Evolutionary conservation across 495 filamentous ascomycete genomes (phyloP), one percentile per base, ranked within the genome.

Genomic region (Trichoderma erinaceum): DNA sequence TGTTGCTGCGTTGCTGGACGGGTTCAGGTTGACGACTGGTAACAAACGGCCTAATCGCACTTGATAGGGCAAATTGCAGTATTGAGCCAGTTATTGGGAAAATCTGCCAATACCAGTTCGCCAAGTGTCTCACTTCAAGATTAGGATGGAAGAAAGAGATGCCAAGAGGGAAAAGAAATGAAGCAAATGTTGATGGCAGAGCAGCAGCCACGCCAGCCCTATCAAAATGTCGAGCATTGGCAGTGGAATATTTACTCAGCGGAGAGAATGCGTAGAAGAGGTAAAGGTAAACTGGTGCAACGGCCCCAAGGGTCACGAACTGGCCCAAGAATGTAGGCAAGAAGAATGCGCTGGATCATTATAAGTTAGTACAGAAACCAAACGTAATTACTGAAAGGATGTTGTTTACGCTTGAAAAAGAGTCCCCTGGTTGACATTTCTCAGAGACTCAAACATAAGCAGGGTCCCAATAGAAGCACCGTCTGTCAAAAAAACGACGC

Each of bases 91-190:
- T 41, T 23, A 65, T 23, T 3, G 63, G 63, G 29, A 21, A 65
- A 23, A 65, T 10, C 15, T 65, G 63, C 63, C 63, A 65, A n/a
- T n/a, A n/a, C 63, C 63, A 65, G 13, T 65, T 65, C 18, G n/a
- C 21, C 63, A n/a, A 43, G 29, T 41, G 63, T 27, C 63, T 41
- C 4, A 27, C 18, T 8, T 23, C 35, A 7, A 41, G 21, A 27
- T 65, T 32, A 44, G 18, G 35, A 21, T 65, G 63, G 18, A 65
- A 41, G 16, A 41, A 16, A 23, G 35, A 41, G 6, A 44, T 21
- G 63, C 41, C 7, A 43, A 41, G 63, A 44, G 63, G 63, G 8
- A 65, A 2, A 21, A 29, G 41, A 32, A 29, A 65, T 13, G 12
- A 32, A 3, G 41, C 35, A 25, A 44, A 4, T 2, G 41, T 4